Conservation (phyloP, 148 eudicot species). For the Nepenthes mirabilis region DNA sequence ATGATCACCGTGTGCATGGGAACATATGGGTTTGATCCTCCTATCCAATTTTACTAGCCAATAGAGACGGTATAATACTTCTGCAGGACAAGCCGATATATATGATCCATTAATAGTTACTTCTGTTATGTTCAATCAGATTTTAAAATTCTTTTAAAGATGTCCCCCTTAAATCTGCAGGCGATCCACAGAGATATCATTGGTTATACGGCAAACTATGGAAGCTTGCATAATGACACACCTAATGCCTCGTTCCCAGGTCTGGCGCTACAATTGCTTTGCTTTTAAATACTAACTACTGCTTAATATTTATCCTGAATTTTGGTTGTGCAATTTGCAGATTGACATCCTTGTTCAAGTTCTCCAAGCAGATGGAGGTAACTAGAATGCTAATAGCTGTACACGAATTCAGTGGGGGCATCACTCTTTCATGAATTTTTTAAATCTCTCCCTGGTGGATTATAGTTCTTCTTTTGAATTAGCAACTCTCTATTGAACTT, state of each 20-base stretch:
- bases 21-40: no score
- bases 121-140: no score
- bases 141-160: neutral
- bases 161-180: constrained; percentile 22
- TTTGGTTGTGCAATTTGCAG: constrained; percentile 27
- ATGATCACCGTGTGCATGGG: no score
- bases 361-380: constrained; percentile 99
- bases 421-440: neutral
- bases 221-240: constrained; percentile 86
- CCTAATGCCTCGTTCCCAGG: constrained; percentile 92
- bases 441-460: no score
- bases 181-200: constrained; percentile 90
- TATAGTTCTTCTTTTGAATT: no score
- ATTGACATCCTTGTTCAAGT: constrained; percentile 96
- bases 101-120: no score
- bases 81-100: no score
- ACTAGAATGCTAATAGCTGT: neutral
- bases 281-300: neutral
- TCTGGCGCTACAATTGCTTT: constrained; percentile 7
- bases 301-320: neutral
- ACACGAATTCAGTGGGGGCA: neutral
- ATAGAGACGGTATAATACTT: no score
- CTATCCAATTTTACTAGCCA: no score
- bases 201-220: constrained; percentile 95
- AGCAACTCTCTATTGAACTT: no score